Evolutionary conservation across 1,139 yeast genomes (phyloP), one percentile per base, ranked within the genome.

Genomic region (Pichia sp.): DNA sequence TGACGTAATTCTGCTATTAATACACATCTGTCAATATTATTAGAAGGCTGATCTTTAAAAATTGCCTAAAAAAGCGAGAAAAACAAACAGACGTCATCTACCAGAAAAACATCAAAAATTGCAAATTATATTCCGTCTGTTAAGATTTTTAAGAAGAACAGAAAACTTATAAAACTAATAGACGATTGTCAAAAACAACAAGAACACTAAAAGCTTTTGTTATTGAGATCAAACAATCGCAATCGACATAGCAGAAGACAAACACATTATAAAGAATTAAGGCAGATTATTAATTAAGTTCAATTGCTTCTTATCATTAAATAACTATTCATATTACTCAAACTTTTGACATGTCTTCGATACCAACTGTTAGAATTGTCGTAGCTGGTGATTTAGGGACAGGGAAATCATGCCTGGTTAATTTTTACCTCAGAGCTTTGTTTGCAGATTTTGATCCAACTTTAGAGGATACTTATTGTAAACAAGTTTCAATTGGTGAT

Each of bases 361-460:
- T 40, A 6, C 44, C 43, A 43, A 48, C 32, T 29, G 62, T 76
- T 49, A 78, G 73, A 35, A 76, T 76, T 44, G 42, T 51, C 2
- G 30, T 50, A 16, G 74, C 76, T 36, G 82, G 82, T n/a, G 80
- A 79, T 43, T 71, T 74, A 54, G 78, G 77, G 55, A 76, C 73
- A 39, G 82, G 82, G 52, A 77, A 77, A 57, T 70, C 80, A n/a
- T 75, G 79, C 22, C 64, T 76, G 50, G 71, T 78, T 44, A 67
- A 73, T 46, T 77, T 73, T 53, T 71, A 71, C 53, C 67, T 71
- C 42, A 77, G 75, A 55, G 64, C 73, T 26, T 75, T 70, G 49
- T 75, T 69, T 46, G 76, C 71, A 51, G 76, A 71, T 53, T 68
- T 71, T 49, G 80, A 74, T 58, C 74, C 80, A 6, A 69, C 76